Conservation (phyloP, 2,329 filamentous ascomycete species). For the Blastomyces emzantsi region DNA sequence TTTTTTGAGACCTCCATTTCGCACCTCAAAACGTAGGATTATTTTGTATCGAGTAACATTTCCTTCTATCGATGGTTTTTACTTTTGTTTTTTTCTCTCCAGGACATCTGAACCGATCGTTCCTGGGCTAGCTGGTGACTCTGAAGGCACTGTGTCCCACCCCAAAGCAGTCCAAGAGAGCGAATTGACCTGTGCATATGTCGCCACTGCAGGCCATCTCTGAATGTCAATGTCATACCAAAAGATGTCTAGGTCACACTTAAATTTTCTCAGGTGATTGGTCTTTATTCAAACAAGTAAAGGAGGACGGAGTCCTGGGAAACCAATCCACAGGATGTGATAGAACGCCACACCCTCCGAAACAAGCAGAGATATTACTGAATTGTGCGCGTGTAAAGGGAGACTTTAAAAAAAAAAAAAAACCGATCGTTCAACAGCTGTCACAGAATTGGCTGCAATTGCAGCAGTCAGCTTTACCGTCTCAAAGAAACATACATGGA, state of each 20-base stretch:
- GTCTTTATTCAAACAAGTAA: not conserved
- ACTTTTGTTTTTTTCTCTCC: not conserved
- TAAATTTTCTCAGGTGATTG: not conserved
- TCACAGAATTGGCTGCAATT: not conserved
- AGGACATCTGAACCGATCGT: not conserved
- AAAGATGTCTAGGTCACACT: not conserved
- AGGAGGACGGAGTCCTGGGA: not conserved
- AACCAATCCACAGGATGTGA: not conserved
- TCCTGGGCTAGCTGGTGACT: not conserved
- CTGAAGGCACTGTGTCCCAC: not conserved
- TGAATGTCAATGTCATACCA: not conserved
- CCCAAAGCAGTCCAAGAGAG: not conserved
- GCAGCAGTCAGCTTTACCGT: constrained; percentile 1
- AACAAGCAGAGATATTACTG: not conserved
- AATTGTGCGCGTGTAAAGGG: not conserved
- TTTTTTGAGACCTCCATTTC: not conserved
- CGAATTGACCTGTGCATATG: not conserved
- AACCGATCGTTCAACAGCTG: not conserved
- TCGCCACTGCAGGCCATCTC: not conserved
- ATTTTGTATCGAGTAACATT: not conserved
- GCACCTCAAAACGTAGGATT: not conserved
- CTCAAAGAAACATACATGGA: constrained; percentile 11
- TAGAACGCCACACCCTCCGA: not conserved
- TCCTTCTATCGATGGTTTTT: not conserved
- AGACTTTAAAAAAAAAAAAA: not conserved